These are phyloP conservation scores for Boletus mariae DNA, from an alignment of 1,284 basidiomycete genomes.

Conservation along the genomic window DNA sequence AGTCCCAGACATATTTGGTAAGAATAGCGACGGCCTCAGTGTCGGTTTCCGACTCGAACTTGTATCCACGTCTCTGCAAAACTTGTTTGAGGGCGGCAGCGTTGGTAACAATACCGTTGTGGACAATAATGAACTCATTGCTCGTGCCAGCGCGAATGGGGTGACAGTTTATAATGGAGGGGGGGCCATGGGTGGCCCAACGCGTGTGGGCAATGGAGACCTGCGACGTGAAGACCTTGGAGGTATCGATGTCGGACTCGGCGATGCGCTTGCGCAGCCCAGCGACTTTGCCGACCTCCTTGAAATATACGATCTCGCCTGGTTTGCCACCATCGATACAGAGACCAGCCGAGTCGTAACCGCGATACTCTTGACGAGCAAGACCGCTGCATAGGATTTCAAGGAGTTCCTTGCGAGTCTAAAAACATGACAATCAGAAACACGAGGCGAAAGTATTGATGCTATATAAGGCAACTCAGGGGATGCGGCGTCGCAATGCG, in stretches of 20 bases:
- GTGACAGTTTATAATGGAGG: constrained; percentile 90
- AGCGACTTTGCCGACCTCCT: constrained; percentile 98
- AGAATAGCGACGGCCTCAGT: constrained; percentile 97
- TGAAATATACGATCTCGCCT: constrained; percentile 83
- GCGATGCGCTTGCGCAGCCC: constrained; percentile 91
- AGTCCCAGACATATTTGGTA: constrained; percentile 96
- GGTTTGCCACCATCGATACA: constrained; percentile 92
- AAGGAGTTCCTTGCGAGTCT: constrained; percentile 91
- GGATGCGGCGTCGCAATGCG: neutral
- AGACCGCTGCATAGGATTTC: constrained; percentile 93
- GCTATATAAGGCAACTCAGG: constrained; percentile 20
- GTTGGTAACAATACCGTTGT: constrained; percentile 99
- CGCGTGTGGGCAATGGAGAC: constrained; percentile 99
- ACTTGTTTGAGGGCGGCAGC: constrained; percentile 86
- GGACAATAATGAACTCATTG: constrained; percentile 90
- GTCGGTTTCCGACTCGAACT: constrained; percentile 95
- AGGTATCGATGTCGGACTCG: constrained; percentile 71
- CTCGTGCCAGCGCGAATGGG: constrained; percentile 85
- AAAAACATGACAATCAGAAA: constrained; percentile 18
- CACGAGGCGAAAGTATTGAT: constrained; percentile 6
- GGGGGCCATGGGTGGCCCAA: constrained; percentile 99
- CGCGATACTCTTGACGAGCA: constrained; percentile 95
- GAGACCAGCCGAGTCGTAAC: constrained; percentile 96
- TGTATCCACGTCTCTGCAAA: constrained; percentile 93
- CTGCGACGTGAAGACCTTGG: constrained; percentile 83